Evolutionary conservation across 2,329 filamentous ascomycete genomes (phyloP).

Genomic region (Xylaria sp.): DNA sequence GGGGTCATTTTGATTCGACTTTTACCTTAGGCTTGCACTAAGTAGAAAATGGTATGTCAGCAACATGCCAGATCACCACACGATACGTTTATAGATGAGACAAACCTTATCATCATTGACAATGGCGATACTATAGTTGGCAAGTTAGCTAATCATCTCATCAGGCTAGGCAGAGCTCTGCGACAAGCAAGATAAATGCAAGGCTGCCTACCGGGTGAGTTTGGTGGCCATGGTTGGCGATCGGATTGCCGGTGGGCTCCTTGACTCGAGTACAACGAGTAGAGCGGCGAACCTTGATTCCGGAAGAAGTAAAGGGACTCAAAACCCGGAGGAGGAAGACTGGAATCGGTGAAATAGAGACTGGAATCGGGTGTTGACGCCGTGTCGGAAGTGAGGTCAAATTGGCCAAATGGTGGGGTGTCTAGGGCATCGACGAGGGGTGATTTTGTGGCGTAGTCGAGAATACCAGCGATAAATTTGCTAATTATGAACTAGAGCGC

Average conservation of each 20-base stretch:
- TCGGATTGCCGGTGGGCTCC: slow-evolving; percentile 2
- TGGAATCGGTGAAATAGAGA: slow-evolving; percentile 3
- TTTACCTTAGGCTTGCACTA: slow-evolving; percentile 86
- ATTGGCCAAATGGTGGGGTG: slow-evolving; percentile 10
- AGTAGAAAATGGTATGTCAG: slow-evolving; percentile 15
- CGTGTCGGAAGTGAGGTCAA: slow-evolving; percentile 7
- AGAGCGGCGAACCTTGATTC: slow-evolving; percentile 6
- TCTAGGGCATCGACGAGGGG: slow-evolving; percentile 15
- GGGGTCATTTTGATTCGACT: slow-evolving; percentile 17
- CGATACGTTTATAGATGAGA: slow-evolving; percentile 2
- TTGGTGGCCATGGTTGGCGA: slow-evolving; percentile 75
- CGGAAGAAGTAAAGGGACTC: not conserved
- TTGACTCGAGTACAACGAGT: slow-evolving; percentile 37
- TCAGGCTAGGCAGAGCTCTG: not conserved
- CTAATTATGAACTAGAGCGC: slow-evolving; percentile 14
- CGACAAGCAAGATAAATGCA: slow-evolving; percentile 1
- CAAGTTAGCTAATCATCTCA: slow-evolving; percentile 16
- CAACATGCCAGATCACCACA: not conserved
- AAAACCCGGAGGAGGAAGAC: not conserved
- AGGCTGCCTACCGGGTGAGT: slow-evolving; percentile 77
- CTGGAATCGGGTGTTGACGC: slow-evolving; percentile 5
- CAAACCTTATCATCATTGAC: slow-evolving; percentile 96
- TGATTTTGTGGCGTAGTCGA: slow-evolving; percentile 11
- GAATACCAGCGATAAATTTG: slow-evolving; percentile 1
- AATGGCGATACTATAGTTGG: slow-evolving; percentile 81